Conservation (phyloP, 306 rosid genomes). For the Castanea sativa region DNA sequence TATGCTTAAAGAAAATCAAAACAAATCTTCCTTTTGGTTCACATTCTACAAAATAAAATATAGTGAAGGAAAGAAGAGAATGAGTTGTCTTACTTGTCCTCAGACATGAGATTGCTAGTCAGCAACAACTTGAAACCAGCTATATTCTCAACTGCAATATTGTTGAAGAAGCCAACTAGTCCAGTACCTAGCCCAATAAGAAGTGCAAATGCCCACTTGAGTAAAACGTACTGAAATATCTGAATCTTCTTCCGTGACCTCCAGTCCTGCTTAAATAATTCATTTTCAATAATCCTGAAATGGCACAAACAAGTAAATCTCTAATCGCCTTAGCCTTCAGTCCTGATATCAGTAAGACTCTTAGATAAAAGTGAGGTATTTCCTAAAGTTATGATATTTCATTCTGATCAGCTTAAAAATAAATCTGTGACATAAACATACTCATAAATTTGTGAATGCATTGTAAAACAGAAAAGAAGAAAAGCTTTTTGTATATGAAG, state of each 20-base stretch:
- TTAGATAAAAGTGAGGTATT: not conserved
- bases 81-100: slow-evolving; percentile 48
- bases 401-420: not conserved
- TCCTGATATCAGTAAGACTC: slow-evolving; percentile 8
- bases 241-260: slow-evolving; percentile 64
- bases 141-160: slow-evolving; percentile 77
- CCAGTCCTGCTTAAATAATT: slow-evolving; percentile 86
- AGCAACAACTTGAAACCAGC: slow-evolving; percentile 71
- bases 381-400: not conserved
- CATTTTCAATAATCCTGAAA: slow-evolving; percentile 81
- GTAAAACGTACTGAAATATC: slow-evolving; percentile 63
- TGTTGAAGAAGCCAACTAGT: slow-evolving; percentile 76
- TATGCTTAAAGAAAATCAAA: too few species aligned
- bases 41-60: too few species aligned
- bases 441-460: not conserved
- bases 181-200: slow-evolving; percentile 82
- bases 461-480: not conserved
- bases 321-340: slow-evolving; percentile 5
- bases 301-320: slow-evolving; percentile 13
- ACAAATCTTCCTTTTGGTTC: too few species aligned
- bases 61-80: too few species aligned
- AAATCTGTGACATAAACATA: not conserved
- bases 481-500: not conserved
- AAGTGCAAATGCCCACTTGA: slow-evolving; percentile 89
- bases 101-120: slow-evolving; percentile 58